phyloP scores from a whole-genome alignment of 2,329 filamentous ascomycete species.

The Aspergillus ruber region DNA sequence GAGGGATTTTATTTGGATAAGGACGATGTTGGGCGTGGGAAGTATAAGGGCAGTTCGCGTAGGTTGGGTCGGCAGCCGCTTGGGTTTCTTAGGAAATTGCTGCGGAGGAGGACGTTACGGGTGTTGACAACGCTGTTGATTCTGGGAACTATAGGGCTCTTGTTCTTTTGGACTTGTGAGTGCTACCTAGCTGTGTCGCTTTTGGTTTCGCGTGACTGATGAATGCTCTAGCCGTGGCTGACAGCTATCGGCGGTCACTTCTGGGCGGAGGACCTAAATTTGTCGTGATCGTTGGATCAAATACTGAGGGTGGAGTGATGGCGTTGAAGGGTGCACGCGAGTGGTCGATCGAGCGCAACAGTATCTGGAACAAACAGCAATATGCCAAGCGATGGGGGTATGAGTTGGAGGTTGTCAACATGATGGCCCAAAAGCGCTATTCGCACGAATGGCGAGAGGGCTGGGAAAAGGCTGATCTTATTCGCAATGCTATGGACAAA shows the following conservation, averaged over 20 bases:
- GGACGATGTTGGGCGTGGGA: slow-evolving; percentile 58
- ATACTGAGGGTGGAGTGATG: slow-evolving; percentile 95
- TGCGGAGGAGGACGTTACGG: slow-evolving; percentile 61
- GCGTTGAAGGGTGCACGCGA: slow-evolving; percentile 97
- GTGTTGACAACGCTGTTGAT: slow-evolving; percentile 50
- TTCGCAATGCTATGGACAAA: slow-evolving; percentile 81
- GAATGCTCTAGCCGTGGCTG: slow-evolving; percentile 47
- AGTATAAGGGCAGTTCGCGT: slow-evolving; percentile 7
- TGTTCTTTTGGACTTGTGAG: slow-evolving; percentile 72
- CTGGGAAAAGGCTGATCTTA: slow-evolving; percentile 97
- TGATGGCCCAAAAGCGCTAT: slow-evolving; percentile 98
- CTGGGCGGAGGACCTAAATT: slow-evolving; percentile 83
- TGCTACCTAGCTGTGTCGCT: background rate
- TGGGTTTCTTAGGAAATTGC: slow-evolving; percentile 37
- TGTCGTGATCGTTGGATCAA: slow-evolving; percentile 88
- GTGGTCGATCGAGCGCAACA: slow-evolving; percentile 97
- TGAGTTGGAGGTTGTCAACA: slow-evolving; percentile 90
- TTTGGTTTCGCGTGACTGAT: slow-evolving; percentile 5
- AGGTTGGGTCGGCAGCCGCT: slow-evolving; percentile 21
- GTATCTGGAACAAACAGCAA: slow-evolving; percentile 86
- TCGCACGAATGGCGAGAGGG: slow-evolving; percentile 98
- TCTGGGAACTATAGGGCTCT: slow-evolving; percentile 46
- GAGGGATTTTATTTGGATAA: slow-evolving; percentile 61
- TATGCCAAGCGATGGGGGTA: slow-evolving; percentile 89
- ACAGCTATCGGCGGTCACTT: slow-evolving; percentile 63